Evolutionary conservation across 805 yeast species (phyloP).

Genomic region (Candida ortonii): DNA sequence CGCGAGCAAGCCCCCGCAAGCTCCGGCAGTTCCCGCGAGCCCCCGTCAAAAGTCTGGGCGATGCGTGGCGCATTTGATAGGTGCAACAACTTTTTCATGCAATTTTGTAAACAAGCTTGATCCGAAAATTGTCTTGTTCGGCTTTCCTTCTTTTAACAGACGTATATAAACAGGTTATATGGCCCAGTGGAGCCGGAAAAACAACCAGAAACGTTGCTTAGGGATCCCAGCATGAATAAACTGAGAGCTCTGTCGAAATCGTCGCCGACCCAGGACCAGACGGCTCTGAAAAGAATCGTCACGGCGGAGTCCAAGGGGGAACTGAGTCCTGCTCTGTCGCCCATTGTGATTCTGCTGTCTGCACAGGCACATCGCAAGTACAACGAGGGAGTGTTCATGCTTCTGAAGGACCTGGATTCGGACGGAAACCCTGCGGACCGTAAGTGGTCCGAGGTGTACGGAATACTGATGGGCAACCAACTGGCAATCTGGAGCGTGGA

Average conservation of each 20-base stretch:
- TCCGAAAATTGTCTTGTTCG: too few relatives aligned
- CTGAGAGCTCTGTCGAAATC: slow-evolving; percentile 25
- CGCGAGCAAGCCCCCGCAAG: too few relatives aligned
- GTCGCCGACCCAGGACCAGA: slow-evolving; percentile 11
- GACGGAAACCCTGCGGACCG: slow-evolving; percentile 87
- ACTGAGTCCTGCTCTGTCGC: slow-evolving; percentile 47
- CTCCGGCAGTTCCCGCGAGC: too few relatives aligned
- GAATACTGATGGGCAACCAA: slow-evolving; percentile 86
- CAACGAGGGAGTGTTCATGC: slow-evolving; percentile 72
- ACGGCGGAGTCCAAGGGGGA: slow-evolving; percentile 32
- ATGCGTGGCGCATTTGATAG: too few relatives aligned
- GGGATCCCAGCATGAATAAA: slow-evolving; percentile 27
- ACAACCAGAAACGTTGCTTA: not conserved
- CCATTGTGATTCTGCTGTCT: slow-evolving; percentile 69
- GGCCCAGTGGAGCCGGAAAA: too few relatives aligned
- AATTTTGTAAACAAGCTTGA: too few relatives aligned
- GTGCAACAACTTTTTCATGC: too few relatives aligned
- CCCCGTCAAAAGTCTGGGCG: too few relatives aligned
- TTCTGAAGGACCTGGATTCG: slow-evolving; percentile 67
- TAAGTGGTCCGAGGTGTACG: slow-evolving; percentile 90
- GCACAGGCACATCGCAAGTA: slow-evolving; percentile 76
- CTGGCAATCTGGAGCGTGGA: slow-evolving; percentile 90
- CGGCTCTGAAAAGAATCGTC: slow-evolving; percentile 13
- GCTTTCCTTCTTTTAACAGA: too few relatives aligned
- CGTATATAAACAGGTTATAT: too few relatives aligned